Evolutionary conservation across 768 basidiomycete genomes (phyloP).

Genomic region (Auriscalpium vulgare): DNA sequence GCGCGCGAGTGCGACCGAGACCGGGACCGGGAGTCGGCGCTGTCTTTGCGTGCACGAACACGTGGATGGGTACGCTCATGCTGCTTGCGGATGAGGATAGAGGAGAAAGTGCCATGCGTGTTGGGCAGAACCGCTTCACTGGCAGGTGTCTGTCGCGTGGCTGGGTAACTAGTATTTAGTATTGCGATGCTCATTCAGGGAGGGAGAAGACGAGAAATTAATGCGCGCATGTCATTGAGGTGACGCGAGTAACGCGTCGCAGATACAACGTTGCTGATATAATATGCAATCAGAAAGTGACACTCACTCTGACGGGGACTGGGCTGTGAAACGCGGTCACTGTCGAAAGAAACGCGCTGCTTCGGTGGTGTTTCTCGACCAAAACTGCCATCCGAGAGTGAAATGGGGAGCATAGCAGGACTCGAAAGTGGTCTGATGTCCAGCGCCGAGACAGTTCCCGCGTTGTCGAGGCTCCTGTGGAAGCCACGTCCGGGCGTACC

Average conservation of each 20-base stretch:
- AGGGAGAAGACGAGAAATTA: too few species aligned
- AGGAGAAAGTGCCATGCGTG: not conserved
- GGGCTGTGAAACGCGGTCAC: constrained; percentile 36
- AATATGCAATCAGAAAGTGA: not conserved
- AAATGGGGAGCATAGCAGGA: constrained; percentile 12
- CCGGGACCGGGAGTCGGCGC: constrained; percentile 21
- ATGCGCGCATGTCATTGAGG: not conserved
- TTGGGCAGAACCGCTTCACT: constrained; percentile 12
- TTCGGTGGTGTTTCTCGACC: constrained; percentile 35
- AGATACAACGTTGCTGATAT: not conserved
- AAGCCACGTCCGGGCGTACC: constrained; percentile 23
- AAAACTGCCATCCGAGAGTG: constrained; percentile 28
- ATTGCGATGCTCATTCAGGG: too few species aligned
- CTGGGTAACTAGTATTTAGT: not conserved
- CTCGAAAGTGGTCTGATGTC: constrained; percentile 25
- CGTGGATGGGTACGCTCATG: constrained; percentile 14
- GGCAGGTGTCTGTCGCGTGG: constrained; percentile 1
- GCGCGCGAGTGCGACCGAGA: constrained; percentile 33
- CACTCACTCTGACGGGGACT: constrained; percentile 33
- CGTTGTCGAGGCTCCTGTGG: constrained; percentile 31
- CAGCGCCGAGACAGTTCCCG: constrained; percentile 8
- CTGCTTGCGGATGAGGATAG: constrained; percentile 5
- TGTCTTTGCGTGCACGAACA: constrained; percentile 14
- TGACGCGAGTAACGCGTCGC: constrained; percentile 2
- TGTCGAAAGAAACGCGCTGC: constrained; percentile 51